Conservation (phyloP, 1,139 yeast genomes). For the Candida gigantensis region DNA sequence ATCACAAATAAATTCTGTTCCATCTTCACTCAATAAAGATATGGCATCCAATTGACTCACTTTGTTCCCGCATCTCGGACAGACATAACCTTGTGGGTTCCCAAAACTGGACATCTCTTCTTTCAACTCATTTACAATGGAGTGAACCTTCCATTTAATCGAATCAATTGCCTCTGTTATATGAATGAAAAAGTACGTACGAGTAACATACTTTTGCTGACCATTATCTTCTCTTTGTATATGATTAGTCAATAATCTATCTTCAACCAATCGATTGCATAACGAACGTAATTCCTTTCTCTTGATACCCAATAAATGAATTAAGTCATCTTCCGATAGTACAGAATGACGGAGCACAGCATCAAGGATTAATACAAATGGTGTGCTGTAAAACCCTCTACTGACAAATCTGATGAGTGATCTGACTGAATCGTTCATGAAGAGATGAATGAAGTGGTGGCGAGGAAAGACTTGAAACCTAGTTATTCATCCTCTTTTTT, state of each 20-base stretch:
- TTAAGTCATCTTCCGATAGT: constrained; percentile 89
- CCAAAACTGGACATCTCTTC: constrained; percentile 80
- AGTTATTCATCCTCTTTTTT: too few relatives aligned
- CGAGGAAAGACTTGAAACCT: too few relatives aligned
- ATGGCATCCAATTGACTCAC: constrained; percentile 88
- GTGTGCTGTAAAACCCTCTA: constrained; percentile 83
- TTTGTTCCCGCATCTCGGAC: constrained; percentile 81
- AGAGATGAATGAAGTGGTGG: too few relatives aligned
- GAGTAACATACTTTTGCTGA: constrained; percentile 64
- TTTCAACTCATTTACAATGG: constrained; percentile 74
- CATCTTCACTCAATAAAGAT: constrained; percentile 74
- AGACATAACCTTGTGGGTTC: constrained; percentile 91
- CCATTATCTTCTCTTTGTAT: constrained; percentile 82
- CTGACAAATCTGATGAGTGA: constrained; percentile 60
- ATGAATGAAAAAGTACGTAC: constrained; percentile 85
- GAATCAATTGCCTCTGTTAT: constrained; percentile 94
- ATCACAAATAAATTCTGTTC: constrained; percentile 80
- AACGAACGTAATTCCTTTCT: constrained; percentile 83
- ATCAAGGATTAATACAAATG: constrained; percentile 83
- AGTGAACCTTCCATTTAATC: constrained; percentile 93
- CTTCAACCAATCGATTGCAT: constrained; percentile 81
- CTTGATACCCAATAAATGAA: constrained; percentile 76
- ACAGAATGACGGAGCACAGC: constrained; percentile 91
- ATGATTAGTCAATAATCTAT: constrained; percentile 66
- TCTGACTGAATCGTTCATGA: constrained; percentile 46